A percentile compares a stretch with the other conserved stretches of the same genome.
Conservation (phyloP, 768 basidiomycete genomes). For the Tulasnella sp. region DNA sequence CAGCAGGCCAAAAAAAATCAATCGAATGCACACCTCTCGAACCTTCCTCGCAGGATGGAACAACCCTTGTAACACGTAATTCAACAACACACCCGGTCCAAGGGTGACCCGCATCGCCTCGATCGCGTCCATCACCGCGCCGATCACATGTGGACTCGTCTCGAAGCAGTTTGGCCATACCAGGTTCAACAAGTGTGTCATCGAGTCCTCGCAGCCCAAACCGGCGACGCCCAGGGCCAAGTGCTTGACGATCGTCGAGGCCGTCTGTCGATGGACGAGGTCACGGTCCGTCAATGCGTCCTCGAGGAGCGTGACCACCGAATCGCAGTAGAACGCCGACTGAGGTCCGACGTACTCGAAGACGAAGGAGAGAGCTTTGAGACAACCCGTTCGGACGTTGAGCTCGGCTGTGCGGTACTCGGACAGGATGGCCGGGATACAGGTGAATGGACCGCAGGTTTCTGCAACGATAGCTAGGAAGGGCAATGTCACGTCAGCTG, state of each 20-base stretch:
- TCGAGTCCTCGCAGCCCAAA: slow-evolving; percentile 94
- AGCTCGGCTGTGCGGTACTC: slow-evolving; percentile 97
- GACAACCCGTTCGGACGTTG: slow-evolving; percentile 96
- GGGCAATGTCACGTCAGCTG: background rate
- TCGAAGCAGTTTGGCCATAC: slow-evolving; percentile 99
- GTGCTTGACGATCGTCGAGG: slow-evolving; percentile 97
- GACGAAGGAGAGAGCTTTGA: slow-evolving; percentile 96
- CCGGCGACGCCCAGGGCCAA: slow-evolving; percentile 94
- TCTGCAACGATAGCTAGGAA: slow-evolving; percentile 71
- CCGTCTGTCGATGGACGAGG: slow-evolving; percentile 95
- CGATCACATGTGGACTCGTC: slow-evolving; percentile 95
- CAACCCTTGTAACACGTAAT: slow-evolving; percentile 86
- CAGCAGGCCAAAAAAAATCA: background rate
- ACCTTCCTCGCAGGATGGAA: slow-evolving; percentile 98
- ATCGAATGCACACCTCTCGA: slow-evolving; percentile 59
- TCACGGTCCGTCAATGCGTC: slow-evolving; percentile 97
- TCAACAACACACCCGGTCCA: slow-evolving; percentile 84
- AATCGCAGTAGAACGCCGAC: slow-evolving; percentile 94
- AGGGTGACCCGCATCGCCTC: slow-evolving; percentile 95
- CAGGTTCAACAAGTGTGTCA: slow-evolving; percentile 94
- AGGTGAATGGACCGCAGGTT: slow-evolving; percentile 94
- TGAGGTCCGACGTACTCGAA: slow-evolving; percentile 98
- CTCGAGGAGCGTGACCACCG: slow-evolving; percentile 95
- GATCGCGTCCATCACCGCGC: slow-evolving; percentile 94
- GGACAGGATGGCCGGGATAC: slow-evolving; percentile 96